Evolutionary conservation across 2,329 filamentous ascomycete genomes (phyloP), one percentile per base, ranked within the genome.

Genomic region (Penicillium sp.): DNA sequence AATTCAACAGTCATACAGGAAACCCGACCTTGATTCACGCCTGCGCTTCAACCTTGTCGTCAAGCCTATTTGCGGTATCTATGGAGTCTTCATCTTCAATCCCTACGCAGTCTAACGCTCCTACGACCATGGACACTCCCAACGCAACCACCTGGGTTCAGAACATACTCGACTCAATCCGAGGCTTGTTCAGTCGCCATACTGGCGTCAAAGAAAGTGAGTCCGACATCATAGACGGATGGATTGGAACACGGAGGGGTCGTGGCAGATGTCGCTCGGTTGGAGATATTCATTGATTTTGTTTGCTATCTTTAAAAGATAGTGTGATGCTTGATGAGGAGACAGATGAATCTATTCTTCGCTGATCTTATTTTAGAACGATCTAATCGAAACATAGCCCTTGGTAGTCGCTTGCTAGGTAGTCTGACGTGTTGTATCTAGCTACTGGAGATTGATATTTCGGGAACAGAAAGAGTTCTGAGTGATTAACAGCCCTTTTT

Each of bases 201-300:
- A 28, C 43, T 8, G 4, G 31, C 12, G 21, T 26, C n/a, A 15
- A 36, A 21, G 28, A 58, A 36, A 23, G 43, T 16, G 61, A 62
- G 16, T 48, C 60, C 1, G 61, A 63, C 47, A 60, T 56, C 16
- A 54, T 63, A 9, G 54, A 44, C 15, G 60, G 52, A 7, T 64
- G 61, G 61, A 53, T 64, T 39, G 61, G 61, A 15, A 44, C 53
- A 34, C 53, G 56, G 4, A 51, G 41, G 6, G 55, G 56, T 10
- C 56, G 51, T 34, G 52, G 53, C 23, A 46, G 61, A 18, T 64
- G 60, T 52, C 60, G 58, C 1, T 58, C 60, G 41, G 53, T 60
- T 43, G 61, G 61, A 21, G 56, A 57, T 33, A 44, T 51, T 23
- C 60, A 54, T 41, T 62, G 49, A 54, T 29, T 29, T 9, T 8